These are phyloP conservation scores for Xanthoceras sorbifolium DNA, from an alignment of 345 rosid genomes.

Conservation along the genomic window DNA sequence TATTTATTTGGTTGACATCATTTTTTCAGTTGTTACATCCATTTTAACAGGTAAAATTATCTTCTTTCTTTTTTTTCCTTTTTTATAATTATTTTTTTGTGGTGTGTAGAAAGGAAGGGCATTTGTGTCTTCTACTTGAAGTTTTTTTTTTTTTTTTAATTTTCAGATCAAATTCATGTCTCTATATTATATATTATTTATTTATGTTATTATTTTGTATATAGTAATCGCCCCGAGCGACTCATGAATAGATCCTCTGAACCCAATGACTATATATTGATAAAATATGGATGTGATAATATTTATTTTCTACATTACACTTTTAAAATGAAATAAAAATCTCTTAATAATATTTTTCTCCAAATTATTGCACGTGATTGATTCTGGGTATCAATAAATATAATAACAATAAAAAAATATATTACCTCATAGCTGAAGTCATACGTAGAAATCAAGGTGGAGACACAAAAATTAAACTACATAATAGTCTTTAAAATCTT, in stretches of 20 bases:
- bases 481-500: too few species aligned
- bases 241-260: background rate
- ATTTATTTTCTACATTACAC: background rate
- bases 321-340: background rate
- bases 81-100: too few species aligned
- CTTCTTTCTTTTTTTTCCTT: too few species aligned
- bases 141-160: too few species aligned
- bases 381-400: background rate
- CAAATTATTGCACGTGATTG: background rate
- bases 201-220: too few species aligned
- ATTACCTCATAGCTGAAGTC: background rate
- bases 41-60: too few species aligned
- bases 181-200: too few species aligned
- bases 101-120: background rate
- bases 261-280: background rate
- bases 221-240: background rate
- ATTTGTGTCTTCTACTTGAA: too few species aligned
- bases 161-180: too few species aligned
- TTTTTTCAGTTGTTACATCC: too few species aligned
- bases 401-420: too few species aligned
- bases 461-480: background rate
- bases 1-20: too few species aligned
- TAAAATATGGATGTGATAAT: background rate
- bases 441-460: background rate
- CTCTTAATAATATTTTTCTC: background rate